phyloP scores from a whole-genome alignment of 495 filamentous ascomycete genomes.

The Cryomyces minteri region DNA sequence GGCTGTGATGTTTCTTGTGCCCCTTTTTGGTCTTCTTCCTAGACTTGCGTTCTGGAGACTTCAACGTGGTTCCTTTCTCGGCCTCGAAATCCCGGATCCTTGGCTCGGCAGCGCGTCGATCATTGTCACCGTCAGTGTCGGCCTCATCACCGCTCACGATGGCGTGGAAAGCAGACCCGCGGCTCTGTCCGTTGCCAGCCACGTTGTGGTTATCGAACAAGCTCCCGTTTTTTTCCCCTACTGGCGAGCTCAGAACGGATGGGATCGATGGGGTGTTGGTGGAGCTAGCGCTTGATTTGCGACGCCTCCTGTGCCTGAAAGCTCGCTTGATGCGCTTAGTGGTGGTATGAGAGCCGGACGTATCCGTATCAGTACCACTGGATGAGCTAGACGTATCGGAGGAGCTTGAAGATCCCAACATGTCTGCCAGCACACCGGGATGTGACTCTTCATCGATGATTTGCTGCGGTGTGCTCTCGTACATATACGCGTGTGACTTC shows the following conservation, averaged over 20 bases:
- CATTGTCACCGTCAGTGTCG: constrained; percentile 21
- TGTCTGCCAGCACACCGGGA: constrained; percentile 65
- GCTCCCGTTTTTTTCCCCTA: constrained; percentile 19
- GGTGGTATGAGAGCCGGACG: constrained; percentile 51
- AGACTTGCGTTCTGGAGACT: constrained; percentile 1
- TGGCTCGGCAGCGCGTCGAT: constrained; percentile 7
- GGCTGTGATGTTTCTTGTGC: constrained; percentile 4
- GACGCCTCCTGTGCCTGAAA: constrained; percentile 42
- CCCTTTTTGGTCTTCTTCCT: constrained; percentile 18
- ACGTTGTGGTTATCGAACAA: constrained; percentile 1
- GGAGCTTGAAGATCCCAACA: constrained; percentile 48
- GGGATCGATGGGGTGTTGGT: constrained; percentile 31
- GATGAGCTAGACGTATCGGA: constrained; percentile 32
- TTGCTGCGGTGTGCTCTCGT: constrained; percentile 73
- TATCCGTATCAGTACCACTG: constrained; percentile 47
- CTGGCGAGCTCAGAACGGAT: constrained; percentile 23
- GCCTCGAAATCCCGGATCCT: constrained; percentile 26
- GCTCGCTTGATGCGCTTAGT: constrained; percentile 55
- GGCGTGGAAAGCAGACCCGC: constrained; percentile 12
- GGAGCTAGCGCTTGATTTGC: constrained; percentile 58
- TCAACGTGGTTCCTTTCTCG: neutral
- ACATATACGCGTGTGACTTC: constrained; percentile 81
- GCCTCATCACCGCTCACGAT: constrained; percentile 31
- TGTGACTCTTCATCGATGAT: constrained; percentile 79
- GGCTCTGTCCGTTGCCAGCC: neutral